Evolutionary conservation across 148 eudicot genomes (phyloP), one percentile per base, ranked within the genome.

Genomic region (Silene conica): DNA sequence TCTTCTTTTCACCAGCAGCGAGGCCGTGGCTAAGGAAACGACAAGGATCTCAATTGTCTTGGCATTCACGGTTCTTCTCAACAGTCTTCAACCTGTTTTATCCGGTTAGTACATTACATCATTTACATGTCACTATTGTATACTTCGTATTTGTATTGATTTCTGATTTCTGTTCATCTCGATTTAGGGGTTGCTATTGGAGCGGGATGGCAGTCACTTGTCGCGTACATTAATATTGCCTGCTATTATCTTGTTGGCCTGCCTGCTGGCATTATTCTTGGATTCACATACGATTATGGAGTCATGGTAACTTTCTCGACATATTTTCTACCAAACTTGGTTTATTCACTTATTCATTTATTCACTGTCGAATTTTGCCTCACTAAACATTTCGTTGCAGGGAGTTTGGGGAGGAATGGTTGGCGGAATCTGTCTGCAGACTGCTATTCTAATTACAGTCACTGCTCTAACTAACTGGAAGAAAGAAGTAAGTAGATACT

Each of bases 321-420:
- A 12, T 23, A 26, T 41, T 69, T 63, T 21, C 8, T 34, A 59
- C 58, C 60, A n/a, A 34, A 6, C 8, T 57, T 6, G 10, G 9
- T 23, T 57, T 4, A 5, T 31, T 12, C 12, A 25, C 3, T 31
- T 1, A 26, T 8, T 8, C 12, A 25, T 7, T 31, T 1, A 26
- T 8, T 8, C 21, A 20, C 38, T 28, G 5, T 21, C 1, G 41
- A 28, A 38, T 22, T 23, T 70, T 28, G 59, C 43, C 76, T 70
- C 31, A 46, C 46, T 26, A 67, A 67, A 41, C n/a, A 41, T 61
- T 63, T 69, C 25, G 9, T 6, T 84, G 76, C 80, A 91, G 97
- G 97, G 97, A 73, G 86, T 91, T 41, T 91, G 97, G 96, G 83
- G 96, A n/a, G 96, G 96, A 31, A 85, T 90, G 96, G 81, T 88